phyloP scores from a whole-genome alignment of 306 rosid genomes.

The Prunus persica region Prunus_persica_NCBIv2 NC_034012.1:2618001-2618500 shows the following conservation, averaged over 20 bases:
- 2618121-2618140: background rate
- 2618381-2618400: conserved; percentile 36
- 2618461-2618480: conserved; percentile 37
- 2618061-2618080: background rate
- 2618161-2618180: conserved; percentile 43
- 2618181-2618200: conserved; percentile 50
- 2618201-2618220: conserved; percentile 50
- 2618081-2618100: background rate
- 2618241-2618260: conserved; percentile 46
- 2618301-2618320: conserved; percentile 34
- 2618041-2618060: conserved; percentile 43
- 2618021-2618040: conserved; percentile 39
- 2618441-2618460: conserved; percentile 16
- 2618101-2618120: background rate
- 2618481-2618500: conserved; percentile 29
- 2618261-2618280: conserved; percentile 51
- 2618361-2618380: conserved; percentile 37
- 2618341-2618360: conserved; percentile 37
- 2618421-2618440: conserved; percentile 18
- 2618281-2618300: conserved; percentile 36
- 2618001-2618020: conserved; percentile 49
- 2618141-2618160: conserved; percentile 21
- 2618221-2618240: conserved; percentile 20
- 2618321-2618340: conserved; percentile 45
- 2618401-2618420: conserved; percentile 47